Base-by-base conservation (phyloP, 2,329 filamentous ascomycete species). In the Paracoccidioides brasiliensis region DNA sequence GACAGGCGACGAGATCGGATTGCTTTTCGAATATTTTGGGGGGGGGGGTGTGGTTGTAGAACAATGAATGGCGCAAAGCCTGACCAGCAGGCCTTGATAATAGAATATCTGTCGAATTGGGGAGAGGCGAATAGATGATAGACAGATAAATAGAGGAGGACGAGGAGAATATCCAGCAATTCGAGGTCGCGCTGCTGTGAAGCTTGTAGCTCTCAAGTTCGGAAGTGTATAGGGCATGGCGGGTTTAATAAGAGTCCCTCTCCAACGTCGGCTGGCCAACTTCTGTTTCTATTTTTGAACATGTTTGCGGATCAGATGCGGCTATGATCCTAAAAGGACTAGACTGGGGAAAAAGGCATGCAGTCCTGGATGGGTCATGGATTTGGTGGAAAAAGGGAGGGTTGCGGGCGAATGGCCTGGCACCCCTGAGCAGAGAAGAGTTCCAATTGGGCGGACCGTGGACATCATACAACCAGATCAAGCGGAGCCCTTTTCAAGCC, bases 71-170 rank as follows among this genome's bases (percentile, higher is more conserved):
- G 66, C 14, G 33, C 64, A 70, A 72, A 72, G 66, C 69, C 70
- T 67, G 64, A 62, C 70, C 70, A 67, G 70, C 70, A 72, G 70
- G 64, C 63, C 69, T 65, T 64, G 53, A 30, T 33, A 46, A 42
- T 10, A 42, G 38, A 51, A 15, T 28, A 49, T 54, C 53, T 53
- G 63, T 65, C 49, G 38, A 15, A 42, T 41, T 32, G 33, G 22
- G 28, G n/a, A 38, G n/a, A 46, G 37, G 35, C 48, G 44, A 22
- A 42, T 42, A 63, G 62, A 59, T 61, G 62, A 66, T 64, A 62
- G 61, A 64, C 57, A 46, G 44, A 33, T 46, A 32, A 30, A 46
- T 33, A 12, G 56, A 59, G 58, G 32, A 53, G 46, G 30, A 32
- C 15, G 22, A 46, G 49, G n/a, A 35, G 52, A 45, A 43, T 45